These are phyloP conservation scores for Pseudopithomyces chartarum DNA, from an alignment of 2,329 filamentous ascomycete species.

Conservation along the genomic window DNA sequence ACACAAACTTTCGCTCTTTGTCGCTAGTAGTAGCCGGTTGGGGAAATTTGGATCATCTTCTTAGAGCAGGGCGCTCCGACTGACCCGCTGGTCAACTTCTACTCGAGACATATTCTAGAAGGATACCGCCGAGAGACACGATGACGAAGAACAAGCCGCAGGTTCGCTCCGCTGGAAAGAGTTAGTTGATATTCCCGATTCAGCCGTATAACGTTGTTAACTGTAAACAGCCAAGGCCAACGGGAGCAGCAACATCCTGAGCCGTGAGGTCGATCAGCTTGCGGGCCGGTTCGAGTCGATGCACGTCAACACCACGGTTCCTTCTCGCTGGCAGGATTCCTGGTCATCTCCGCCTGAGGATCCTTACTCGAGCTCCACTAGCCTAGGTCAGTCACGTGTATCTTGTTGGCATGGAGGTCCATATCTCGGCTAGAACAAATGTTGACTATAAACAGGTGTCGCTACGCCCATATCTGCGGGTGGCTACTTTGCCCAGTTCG, in stretches of 20 bases:
- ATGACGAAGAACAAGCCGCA: conserved; percentile 1
- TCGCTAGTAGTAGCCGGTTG: no score
- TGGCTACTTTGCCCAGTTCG: conserved; percentile 7
- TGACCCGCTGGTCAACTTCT: background rate
- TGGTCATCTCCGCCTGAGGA: background rate
- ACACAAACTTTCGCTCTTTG: no score
- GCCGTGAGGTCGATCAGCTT: no score
- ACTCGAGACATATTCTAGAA: background rate
- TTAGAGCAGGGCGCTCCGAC: background rate
- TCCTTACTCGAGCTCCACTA: background rate
- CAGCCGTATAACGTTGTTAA: background rate
- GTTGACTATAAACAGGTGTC: background rate
- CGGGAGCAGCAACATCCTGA: background rate
- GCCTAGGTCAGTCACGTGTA: background rate
- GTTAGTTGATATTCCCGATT: background rate
- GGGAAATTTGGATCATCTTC: no score
- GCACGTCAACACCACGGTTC: background rate
- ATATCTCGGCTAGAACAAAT: background rate
- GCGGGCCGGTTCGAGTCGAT: no score
- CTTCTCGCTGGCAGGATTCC: conserved; percentile 1
- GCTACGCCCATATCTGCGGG: background rate
- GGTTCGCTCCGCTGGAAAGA: background rate
- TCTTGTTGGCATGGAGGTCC: no score
- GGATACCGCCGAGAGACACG: background rate
- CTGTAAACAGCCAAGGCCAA: background rate